These are phyloP conservation scores for Petunia secreta DNA, from an alignment of 257 asterid genomes.

Conservation along the genomic window DNA sequence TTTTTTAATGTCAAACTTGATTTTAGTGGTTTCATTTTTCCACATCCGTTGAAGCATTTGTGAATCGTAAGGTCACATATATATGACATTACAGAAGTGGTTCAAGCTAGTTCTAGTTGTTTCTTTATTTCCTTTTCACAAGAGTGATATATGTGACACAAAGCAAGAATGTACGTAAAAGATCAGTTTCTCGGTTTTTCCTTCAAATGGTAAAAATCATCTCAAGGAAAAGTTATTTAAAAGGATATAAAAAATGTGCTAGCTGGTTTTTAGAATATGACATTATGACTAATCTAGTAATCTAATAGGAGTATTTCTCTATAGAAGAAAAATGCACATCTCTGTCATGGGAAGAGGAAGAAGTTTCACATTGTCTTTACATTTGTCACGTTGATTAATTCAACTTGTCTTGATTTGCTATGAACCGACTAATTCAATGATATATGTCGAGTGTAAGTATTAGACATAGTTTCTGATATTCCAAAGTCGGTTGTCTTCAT, in stretches of 20 bases:
- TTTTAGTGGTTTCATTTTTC: no score
- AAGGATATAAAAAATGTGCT: neutral
- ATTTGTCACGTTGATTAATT: neutral
- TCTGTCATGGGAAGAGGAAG: neutral
- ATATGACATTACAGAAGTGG: no score
- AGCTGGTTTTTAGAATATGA: neutral
- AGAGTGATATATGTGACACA: neutral
- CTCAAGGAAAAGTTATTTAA: neutral
- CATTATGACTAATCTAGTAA: neutral
- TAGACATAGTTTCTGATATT: neutral
- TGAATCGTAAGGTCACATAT: no score
- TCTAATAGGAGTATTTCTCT: neutral
- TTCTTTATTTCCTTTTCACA: neutral
- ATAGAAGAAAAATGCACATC: neutral
- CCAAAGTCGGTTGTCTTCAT: no score
- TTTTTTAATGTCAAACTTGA: no score
- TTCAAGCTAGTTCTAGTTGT: no score
- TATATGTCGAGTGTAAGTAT: neutral
- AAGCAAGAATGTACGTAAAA: neutral
- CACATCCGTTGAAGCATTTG: no score
- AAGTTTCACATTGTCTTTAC: neutral
- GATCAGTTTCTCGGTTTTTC: neutral
- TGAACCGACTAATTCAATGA: neutral
- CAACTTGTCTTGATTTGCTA: neutral
- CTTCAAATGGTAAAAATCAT: conserved; percentile 14